Base-by-base conservation (phyloP, 73 alveolate species). In the Stentor coeruleus region DNA sequence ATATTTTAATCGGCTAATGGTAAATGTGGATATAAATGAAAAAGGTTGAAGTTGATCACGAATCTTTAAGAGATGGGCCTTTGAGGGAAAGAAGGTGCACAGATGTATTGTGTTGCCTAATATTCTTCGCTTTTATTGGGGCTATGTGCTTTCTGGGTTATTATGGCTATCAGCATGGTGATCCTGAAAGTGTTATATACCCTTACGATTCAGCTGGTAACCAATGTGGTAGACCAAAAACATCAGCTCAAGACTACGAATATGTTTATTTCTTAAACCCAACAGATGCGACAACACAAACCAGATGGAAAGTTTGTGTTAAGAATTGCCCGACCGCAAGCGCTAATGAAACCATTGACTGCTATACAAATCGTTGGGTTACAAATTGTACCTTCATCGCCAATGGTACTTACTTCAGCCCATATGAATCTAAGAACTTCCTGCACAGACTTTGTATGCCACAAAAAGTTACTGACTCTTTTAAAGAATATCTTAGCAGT, bases 31-130 rank as follows among this genome's bases (percentile, higher is more conserved):
- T 49, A 49, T 49, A 49, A 49, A 49, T 49, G 66, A 20, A 11
- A 49, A 49, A 49, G 20, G 20, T 11, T 11, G 66, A 20, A 59
- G 36, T 59, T 28, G 39, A 59, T 59, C 11, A 86, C 42, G 93
- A 88, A 20, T 81, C 85, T 77, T 87, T 95, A 37, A 82, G 87
- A 76, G 92, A 94, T 83, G 99, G 99, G 3, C 99, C 99, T 57
- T 82, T 97, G 31, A 40, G 86, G 60, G 93, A 88, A 80, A 97
- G 96, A 75, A 86, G 98, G 77, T 95, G 99, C 89, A 93, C 99
- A 35, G 99, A 97, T 88, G 85, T 92, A 57, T 76, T 95, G 60
- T 92, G 95, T 85, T 92, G 94, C 83, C 77, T 93, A 72, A 74
- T 95, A 77, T 95, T 95, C 87, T 38, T 92, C 37, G 77, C 90